Evolutionary conservation across 495 filamentous ascomycete species (phyloP), one percentile per base, ranked within the genome.

Genomic region (Penicillium herquei): DNA sequence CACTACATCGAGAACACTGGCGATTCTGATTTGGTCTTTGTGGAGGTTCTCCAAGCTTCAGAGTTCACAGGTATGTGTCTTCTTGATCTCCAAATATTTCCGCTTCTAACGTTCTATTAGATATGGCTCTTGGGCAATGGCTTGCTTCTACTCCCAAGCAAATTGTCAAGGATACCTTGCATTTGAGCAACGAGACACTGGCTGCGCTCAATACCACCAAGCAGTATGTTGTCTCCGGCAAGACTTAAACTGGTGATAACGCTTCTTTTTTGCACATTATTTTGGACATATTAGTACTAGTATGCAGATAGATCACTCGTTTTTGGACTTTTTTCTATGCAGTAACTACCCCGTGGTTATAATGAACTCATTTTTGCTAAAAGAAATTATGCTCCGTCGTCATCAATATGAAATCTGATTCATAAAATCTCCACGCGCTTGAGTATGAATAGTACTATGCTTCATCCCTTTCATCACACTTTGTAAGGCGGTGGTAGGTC

Each of bases 1-100:
- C 88, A 91, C 65, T 91, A 87, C 67, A 79, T 91, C 51, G 86
- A 92, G 73, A 91, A 91, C 58, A 83, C 81, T 1, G 86, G 86
- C 3, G 79, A 81, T 32, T 83, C 85, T 49, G 87, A 89, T 58
- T 68, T 87, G 35, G 73, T 89, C 12, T 84, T 90, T 49, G 59
- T 91, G 40, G 88, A 91, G 61, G 84, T 91, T 2, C 70, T 91
- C 56, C 81, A 87, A 61, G 85, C 86, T 0, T 71, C 78, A 51
- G 74, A 81, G 58, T 91, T 91, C 52, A 79, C 77, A 37, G 77
- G 76, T 79, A 63, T 34, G 66, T 65, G 31, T 7, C 21, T 30
- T 9, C 21, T 4, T 26, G 21, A 26, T 1, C 21, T 26, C 1
- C 4, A 26, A 26, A n/a, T 3, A 0, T n/a, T 31, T 44, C 26